Percentiles rank a stretch among this genome's conserved stretches.
Evolutionary conservation across 257 asterid genomes (phyloP).

Genomic region (Solanum pennellii): DNA sequence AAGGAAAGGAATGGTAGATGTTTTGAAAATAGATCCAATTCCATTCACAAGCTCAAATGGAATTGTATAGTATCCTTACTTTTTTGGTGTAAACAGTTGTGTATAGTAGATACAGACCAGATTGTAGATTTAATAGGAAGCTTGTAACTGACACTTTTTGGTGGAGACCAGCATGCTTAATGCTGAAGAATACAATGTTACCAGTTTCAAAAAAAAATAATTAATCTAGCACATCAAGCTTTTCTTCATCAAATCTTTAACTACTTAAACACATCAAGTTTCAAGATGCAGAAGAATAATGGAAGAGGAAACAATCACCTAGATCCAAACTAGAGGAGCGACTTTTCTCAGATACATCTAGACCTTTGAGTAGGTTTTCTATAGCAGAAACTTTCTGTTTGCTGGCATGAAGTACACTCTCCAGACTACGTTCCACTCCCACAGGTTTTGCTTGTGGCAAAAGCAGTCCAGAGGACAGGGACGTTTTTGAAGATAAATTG

Average conservation of each 20-base stretch:
- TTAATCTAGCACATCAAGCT: not conserved
- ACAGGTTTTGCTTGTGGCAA: conserved; percentile 67
- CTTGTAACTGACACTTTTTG: too few species aligned
- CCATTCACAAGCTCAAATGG: too few species aligned
- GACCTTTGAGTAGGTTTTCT: conserved; percentile 94
- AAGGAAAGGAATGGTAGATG: too few species aligned
- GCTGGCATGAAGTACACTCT: conserved; percentile 92
- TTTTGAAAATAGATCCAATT: too few species aligned
- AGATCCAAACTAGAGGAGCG: conserved; percentile 97
- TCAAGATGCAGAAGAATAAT: conserved; percentile 2
- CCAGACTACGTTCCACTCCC: conserved; percentile 81
- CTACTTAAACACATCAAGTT: not conserved
- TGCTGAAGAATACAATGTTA: too few species aligned
- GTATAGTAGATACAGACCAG: too few species aligned
- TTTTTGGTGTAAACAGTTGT: too few species aligned
- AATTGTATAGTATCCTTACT: too few species aligned
- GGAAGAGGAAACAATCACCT: conserved; percentile 49
- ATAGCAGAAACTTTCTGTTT: conserved; percentile 96
- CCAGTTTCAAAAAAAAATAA: too few species aligned
- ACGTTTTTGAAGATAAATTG: conserved; percentile 50
- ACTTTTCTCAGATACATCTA: conserved; percentile 62
- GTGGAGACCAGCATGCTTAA: too few species aligned
- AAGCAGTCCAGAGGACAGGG: conserved; percentile 63
- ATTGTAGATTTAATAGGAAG: too few species aligned
- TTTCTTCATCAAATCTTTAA: not conserved